These are phyloP conservation scores for Flaveria ramosissima DNA, from an alignment of 129 eudicot genomes.

Conservation along the genomic window DNA sequence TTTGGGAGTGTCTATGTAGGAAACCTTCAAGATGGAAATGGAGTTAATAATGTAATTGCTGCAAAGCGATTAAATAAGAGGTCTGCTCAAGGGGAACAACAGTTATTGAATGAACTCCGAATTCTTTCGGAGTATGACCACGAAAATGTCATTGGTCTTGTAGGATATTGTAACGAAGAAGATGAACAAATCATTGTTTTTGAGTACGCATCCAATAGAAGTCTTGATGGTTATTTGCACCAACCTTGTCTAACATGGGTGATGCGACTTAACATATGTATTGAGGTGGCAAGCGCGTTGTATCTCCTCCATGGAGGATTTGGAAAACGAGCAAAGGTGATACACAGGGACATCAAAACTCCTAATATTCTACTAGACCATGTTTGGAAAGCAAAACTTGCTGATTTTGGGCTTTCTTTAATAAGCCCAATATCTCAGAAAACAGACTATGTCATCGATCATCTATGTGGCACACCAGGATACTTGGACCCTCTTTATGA, in stretches of 20 bases:
- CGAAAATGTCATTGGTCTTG: constrained; percentile 7
- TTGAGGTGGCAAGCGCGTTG: background rate
- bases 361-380: too few relatives aligned
- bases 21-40: background rate
- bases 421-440: background rate
- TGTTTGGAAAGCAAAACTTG: too few relatives aligned
- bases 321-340: constrained; percentile 10
- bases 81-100: constrained; percentile 5
- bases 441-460: constrained; percentile 7
- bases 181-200: constrained; percentile 10
- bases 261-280: constrained; percentile 5
- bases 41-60: background rate
- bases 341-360: too few relatives aligned
- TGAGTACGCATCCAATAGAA: background rate
- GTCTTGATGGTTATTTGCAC: background rate
- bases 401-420: constrained; percentile 7
- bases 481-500: background rate
- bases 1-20: background rate
- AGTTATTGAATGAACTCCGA: background rate
- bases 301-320: constrained; percentile 2
- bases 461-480: background rate
- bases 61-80: background rate
- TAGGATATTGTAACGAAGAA: constrained; percentile 6
- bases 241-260: background rate
- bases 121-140: constrained; percentile 7